A percentile compares a stretch with the other conserved stretches of the same genome.
Conservation (phyloP, 2,329 filamentous ascomycete species). For the Clonostachys sp. region DNA sequence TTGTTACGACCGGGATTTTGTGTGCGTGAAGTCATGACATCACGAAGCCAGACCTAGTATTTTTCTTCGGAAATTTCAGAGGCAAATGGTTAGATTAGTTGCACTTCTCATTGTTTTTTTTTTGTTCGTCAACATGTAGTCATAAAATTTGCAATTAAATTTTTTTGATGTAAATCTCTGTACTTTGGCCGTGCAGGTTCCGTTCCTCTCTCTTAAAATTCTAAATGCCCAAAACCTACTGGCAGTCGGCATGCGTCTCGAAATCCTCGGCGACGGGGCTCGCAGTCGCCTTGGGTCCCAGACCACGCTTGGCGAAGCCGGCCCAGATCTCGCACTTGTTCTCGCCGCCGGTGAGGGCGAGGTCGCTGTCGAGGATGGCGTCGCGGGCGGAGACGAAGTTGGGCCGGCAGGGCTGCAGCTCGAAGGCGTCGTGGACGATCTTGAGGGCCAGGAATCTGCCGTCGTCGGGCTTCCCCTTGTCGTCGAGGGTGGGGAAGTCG, state of each 20-base stretch:
- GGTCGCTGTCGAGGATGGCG: slow-evolving; percentile 51
- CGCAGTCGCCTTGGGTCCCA: slow-evolving; percentile 31
- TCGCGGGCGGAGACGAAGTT: slow-evolving; percentile 47
- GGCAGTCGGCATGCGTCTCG: slow-evolving; percentile 9
- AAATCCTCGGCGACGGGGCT: slow-evolving; percentile 22
- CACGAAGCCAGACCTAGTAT: too few species aligned
- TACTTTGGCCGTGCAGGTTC: too few species aligned
- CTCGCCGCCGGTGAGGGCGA: slow-evolving; percentile 40
- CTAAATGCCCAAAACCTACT: not conserved
- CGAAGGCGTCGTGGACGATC: slow-evolving; percentile 45
- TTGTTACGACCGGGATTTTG: too few species aligned
- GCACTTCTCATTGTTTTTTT: too few species aligned
- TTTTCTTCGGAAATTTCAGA: too few species aligned
- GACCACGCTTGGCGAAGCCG: slow-evolving; percentile 50
- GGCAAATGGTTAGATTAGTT: too few species aligned
- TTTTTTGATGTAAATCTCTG: too few species aligned
- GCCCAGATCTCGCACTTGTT: slow-evolving; percentile 50
- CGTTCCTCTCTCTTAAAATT: too few species aligned
- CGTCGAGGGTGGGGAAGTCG: slow-evolving; percentile 30
- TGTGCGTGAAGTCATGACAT: too few species aligned
- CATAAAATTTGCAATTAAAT: too few species aligned
- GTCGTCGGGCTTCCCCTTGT: slow-evolving; percentile 41
- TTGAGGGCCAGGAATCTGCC: slow-evolving; percentile 47
- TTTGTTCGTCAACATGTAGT: too few species aligned
- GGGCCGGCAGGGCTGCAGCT: slow-evolving; percentile 53